Evolutionary conservation across 2,329 filamentous ascomycete genomes (phyloP).

Genomic region (Penicillium brevicompactum): DNA sequence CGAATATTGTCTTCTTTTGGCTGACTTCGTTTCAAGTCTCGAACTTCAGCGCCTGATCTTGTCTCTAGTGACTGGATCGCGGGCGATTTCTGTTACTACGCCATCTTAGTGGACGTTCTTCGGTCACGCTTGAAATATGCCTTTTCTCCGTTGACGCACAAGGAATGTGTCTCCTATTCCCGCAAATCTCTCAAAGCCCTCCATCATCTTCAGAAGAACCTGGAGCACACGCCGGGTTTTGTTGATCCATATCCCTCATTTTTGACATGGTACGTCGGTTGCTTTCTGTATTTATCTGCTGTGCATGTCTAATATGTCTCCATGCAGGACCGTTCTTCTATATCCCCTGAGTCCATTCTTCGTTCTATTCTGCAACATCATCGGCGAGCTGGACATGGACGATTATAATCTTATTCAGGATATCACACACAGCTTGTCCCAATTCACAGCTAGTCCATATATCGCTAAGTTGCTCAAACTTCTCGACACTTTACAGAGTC

Average conservation of each 20-base stretch:
- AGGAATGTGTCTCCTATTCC: conserved; percentile 25
- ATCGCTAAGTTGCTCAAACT: conserved; percentile 19
- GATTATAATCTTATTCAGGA: conserved; percentile 24
- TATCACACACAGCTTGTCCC: conserved; percentile 18
- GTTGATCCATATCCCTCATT: conserved; percentile 20
- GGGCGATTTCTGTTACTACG: conserved; percentile 27
- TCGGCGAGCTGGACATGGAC: conserved; percentile 18
- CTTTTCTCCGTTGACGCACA: conserved; percentile 22
- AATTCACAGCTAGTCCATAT: conserved; percentile 20
- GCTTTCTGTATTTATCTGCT: not conserved
- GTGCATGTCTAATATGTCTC: not conserved
- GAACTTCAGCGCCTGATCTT: conserved; percentile 7
- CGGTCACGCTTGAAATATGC: conserved; percentile 23
- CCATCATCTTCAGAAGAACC: conserved; percentile 13
- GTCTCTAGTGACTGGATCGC: conserved; percentile 23
- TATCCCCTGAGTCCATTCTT: conserved; percentile 28
- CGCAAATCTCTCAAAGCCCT: conserved; percentile 18
- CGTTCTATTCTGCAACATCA: conserved; percentile 29
- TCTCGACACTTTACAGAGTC: conserved; percentile 13
- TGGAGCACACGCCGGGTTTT: conserved; percentile 13
- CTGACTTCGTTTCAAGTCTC: conserved; percentile 10
- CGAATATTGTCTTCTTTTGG: not conserved
- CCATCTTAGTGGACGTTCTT: conserved; percentile 29
- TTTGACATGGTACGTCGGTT: conserved; percentile 16
- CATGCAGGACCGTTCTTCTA: conserved; percentile 17